Base-by-base conservation (phyloP, 768 basidiomycete genomes). In the Rhodotorula babjevae region DNA sequence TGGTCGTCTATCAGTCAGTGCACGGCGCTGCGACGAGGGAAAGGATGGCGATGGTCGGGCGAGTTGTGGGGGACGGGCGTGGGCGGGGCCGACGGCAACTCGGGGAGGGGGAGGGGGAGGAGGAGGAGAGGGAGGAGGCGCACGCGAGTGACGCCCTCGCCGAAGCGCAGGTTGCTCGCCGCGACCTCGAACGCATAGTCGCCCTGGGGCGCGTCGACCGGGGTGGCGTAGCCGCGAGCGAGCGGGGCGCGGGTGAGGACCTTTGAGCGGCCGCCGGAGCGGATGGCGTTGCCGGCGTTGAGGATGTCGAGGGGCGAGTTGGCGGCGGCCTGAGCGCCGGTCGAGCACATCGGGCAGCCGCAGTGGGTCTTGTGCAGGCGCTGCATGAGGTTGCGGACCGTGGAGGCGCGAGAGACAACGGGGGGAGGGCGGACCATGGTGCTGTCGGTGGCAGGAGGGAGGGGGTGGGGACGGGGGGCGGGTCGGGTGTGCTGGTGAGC, bases 111-210 rank as follows among this genome's bases (percentile, higher is more conserved):
- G 23, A 2, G 31, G 36, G 47, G 47, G 8, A 49, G 29, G 16
- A 42, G 7, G 9, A n/a, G 31, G 33, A n/a, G 19, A 44, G 12
- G 52, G 6, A 25, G 16, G 12, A 31, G 27, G 50, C 71, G 50
- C 9, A 63, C 92, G 52, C 85, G 84, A 8, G 92, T 93, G 49
- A 92, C 93, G 44, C 92, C 92, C 73, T 92, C 89, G 3, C 92
- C 92, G 78, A 94, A 95, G 62, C 92, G 84, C 71, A 95, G 81
- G 81, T 94, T 92, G 55, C 90, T 88, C 10, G 93, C 92, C 21
- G 92, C 89, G 57, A 72, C 78, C 85, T 95, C 93, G 78, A 94
- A 95, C 0, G 93, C 93, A 79, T 94, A 94, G 81, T 95, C 93
- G 80, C 89, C 92, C 83, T 91, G 84, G 4, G 79, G 80, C 8